Evolutionary conservation across 306 rosid species (phyloP).

Genomic region (Vigna reflexopilosa): DNA sequence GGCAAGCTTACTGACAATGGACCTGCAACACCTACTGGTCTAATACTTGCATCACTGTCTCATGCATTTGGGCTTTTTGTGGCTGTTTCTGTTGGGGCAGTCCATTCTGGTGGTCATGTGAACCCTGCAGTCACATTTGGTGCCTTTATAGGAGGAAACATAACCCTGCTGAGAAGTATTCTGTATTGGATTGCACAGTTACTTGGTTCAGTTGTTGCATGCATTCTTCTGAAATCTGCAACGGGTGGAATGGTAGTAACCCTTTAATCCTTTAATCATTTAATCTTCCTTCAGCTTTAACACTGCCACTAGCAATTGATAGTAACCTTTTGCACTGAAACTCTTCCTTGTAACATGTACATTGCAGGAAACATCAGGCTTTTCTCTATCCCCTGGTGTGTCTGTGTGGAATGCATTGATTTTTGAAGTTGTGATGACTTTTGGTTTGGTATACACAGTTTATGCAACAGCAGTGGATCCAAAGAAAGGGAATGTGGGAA

Average conservation of each 20-base stretch:
- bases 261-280: no score
- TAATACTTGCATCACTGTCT: slow-evolving; percentile 71
- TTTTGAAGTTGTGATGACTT: slow-evolving; percentile 82
- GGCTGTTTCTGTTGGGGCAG: slow-evolving; percentile 85
- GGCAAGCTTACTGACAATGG: slow-evolving; percentile 68
- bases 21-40: slow-evolving; percentile 64
- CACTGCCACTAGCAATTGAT: background rate
- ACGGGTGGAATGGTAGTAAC: slow-evolving; percentile 68
- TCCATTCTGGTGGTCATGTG: slow-evolving; percentile 87
- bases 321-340: background rate
- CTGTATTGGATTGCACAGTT: slow-evolving; percentile 84
- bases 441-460: slow-evolving; percentile 81
- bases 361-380: slow-evolving; percentile 69
- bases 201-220: slow-evolving; percentile 83
- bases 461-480: slow-evolving; percentile 87
- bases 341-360: background rate
- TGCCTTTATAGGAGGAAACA: slow-evolving; percentile 82
- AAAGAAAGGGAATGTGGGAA: slow-evolving; percentile 69
- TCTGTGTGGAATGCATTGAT: slow-evolving; percentile 66
- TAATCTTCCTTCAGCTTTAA: background rate
- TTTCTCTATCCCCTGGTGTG: slow-evolving; percentile 64
- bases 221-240: slow-evolving; percentile 76
- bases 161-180: slow-evolving; percentile 61
- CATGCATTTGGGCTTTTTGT: slow-evolving; percentile 83
- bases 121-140: slow-evolving; percentile 92